These are phyloP conservation scores for Podaxis sp. DNA, from an alignment of 768 basidiomycete species.

Conservation along the genomic window DNA sequence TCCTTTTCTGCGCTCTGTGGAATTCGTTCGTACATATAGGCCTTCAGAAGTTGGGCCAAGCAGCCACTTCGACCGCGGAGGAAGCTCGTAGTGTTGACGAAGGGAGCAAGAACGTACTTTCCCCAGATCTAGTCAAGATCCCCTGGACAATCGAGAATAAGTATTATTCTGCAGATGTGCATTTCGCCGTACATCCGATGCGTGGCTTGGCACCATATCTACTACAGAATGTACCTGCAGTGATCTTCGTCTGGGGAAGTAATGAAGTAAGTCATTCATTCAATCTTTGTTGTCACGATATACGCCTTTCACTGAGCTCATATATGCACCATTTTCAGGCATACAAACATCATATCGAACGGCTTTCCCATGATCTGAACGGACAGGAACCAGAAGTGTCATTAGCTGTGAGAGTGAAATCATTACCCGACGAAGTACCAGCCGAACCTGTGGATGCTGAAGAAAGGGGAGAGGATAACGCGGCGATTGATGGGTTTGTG, in stretches of 20 bases:
- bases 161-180: slow-evolving; percentile 79
- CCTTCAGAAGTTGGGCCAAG: slow-evolving; percentile 9
- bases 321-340: slow-evolving; percentile 33
- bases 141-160: slow-evolving; percentile 80
- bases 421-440: slow-evolving; percentile 6
- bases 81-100: neutral
- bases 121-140: slow-evolving; percentile 28
- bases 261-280: slow-evolving; percentile 53
- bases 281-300: neutral
- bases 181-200: slow-evolving; percentile 55
- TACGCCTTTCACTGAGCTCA: neutral
- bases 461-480: slow-evolving; percentile 38
- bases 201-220: slow-evolving; percentile 39
- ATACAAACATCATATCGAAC: slow-evolving; percentile 54
- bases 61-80: slow-evolving; percentile 16
- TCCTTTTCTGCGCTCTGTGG: neutral
- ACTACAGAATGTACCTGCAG: slow-evolving; percentile 56
- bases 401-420: slow-evolving; percentile 57
- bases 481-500: slow-evolving; percentile 63
- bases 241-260: slow-evolving; percentile 68
- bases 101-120: slow-evolving; percentile 1
- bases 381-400: slow-evolving; percentile 67
- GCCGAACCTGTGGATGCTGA: slow-evolving; percentile 19
- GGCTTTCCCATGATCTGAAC: slow-evolving; percentile 45
- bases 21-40: slow-evolving; percentile 7